These are phyloP conservation scores for Phyllosticta paracitricarpa DNA, from an alignment of 2,329 filamentous ascomycete genomes.

Conservation along the genomic window DNA sequence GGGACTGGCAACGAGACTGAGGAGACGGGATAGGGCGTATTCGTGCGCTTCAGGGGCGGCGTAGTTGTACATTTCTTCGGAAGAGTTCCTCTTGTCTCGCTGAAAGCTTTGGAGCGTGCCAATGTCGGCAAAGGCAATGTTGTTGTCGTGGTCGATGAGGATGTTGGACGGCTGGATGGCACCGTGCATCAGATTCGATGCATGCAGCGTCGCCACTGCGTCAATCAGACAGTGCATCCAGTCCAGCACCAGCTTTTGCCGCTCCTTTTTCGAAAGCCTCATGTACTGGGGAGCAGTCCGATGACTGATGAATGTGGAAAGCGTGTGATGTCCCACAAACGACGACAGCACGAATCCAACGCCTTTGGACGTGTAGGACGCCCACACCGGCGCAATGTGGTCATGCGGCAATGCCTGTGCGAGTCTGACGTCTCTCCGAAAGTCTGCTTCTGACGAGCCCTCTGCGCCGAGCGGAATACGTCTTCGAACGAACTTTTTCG, in stretches of 20 bases:
- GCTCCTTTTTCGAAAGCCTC: conserved; percentile 49
- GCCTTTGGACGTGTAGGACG: conserved; percentile 57
- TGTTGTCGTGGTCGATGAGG: conserved; percentile 54
- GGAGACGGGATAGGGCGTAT: conserved; percentile 16
- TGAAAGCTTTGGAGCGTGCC: conserved; percentile 39
- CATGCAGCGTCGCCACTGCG: conserved; percentile 58
- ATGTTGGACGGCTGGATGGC: conserved; percentile 64
- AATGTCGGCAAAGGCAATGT: conserved; percentile 59
- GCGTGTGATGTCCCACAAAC: conserved; percentile 55
- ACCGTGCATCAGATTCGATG: conserved; percentile 52
- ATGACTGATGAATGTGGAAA: conserved; percentile 57
- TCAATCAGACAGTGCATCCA: conserved; percentile 68
- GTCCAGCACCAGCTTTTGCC: conserved; percentile 53
- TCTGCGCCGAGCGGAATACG: conserved; percentile 43
- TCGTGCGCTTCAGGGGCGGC: conserved; percentile 52
- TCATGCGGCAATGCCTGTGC: conserved; percentile 53
- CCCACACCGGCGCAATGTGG: conserved; percentile 62
- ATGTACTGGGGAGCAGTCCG: conserved; percentile 52
- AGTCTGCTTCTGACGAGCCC: conserved; percentile 26
- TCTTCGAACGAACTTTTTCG: conserved; percentile 47
- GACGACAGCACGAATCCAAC: conserved; percentile 57
- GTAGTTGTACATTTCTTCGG: conserved; percentile 64
- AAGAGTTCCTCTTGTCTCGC: conserved; percentile 44
- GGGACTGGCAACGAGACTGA: conserved; percentile 13
- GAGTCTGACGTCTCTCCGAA: conserved; percentile 50